Evolutionary conservation across 1,284 basidiomycete species (phyloP).

Genomic region (Filobasidium uniguttulatum): DNA sequence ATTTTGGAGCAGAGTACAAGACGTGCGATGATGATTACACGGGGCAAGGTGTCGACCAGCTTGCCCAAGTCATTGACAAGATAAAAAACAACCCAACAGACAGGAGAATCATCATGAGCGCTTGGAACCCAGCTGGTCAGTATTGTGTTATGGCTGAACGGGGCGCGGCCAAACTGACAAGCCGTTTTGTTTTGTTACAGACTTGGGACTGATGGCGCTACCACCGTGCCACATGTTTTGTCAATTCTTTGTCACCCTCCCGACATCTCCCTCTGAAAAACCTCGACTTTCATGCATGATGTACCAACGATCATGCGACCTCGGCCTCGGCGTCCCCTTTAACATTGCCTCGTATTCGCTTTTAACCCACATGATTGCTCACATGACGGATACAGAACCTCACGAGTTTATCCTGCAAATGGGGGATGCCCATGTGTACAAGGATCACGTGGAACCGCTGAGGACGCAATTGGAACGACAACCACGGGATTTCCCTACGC

Average conservation of each 20-base stretch:
- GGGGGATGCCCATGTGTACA: conserved; percentile 93
- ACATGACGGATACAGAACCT: conserved; percentile 71
- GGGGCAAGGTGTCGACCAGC: conserved; percentile 86
- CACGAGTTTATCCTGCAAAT: conserved; percentile 84
- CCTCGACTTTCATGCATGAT: conserved; percentile 83
- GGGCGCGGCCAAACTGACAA: background rate
- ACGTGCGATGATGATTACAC: conserved; percentile 71
- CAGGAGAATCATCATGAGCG: conserved; percentile 84
- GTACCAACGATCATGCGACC: conserved; percentile 95
- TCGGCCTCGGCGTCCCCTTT: conserved; percentile 94
- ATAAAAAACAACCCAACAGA: conserved; percentile 91
- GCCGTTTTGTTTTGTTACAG: conserved; percentile 39
- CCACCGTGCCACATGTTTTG: conserved; percentile 98
- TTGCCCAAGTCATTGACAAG: conserved; percentile 73
- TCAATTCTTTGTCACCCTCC: conserved; percentile 90
- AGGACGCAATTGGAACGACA: conserved; percentile 63
- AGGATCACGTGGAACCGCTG: conserved; percentile 79
- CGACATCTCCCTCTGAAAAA: conserved; percentile 39
- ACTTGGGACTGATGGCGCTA: conserved; percentile 84
- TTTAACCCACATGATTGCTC: conserved; percentile 91
- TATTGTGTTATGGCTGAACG: too few relatives aligned
- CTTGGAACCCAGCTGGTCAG: conserved; percentile 93
- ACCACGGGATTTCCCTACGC: conserved; percentile 70
- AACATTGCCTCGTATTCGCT: conserved; percentile 97
- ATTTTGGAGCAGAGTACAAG: conserved; percentile 83